phyloP scores from a whole-genome alignment of 1,139 yeast species.

The Diutina pseudorugosa region DNA sequence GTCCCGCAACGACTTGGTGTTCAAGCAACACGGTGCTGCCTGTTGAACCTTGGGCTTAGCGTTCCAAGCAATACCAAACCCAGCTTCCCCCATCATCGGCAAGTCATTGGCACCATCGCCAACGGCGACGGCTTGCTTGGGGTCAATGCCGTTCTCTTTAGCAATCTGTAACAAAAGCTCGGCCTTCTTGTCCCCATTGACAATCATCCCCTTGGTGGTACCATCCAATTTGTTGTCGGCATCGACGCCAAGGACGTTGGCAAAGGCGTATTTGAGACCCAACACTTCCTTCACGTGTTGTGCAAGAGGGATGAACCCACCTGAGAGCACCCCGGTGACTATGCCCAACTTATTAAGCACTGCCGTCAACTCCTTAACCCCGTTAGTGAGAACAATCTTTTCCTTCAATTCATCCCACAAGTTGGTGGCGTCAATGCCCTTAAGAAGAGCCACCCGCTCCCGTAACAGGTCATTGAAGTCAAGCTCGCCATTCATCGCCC shows the following conservation, averaged over 20 bases:
- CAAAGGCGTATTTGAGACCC: slow-evolving; percentile 77
- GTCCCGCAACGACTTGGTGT: slow-evolving; percentile 57
- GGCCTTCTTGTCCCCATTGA: slow-evolving; percentile 80
- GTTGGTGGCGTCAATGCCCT: slow-evolving; percentile 62
- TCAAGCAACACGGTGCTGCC: slow-evolving; percentile 72
- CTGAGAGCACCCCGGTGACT: slow-evolving; percentile 79
- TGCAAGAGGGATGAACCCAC: slow-evolving; percentile 91
- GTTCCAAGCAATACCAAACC: slow-evolving; percentile 94
- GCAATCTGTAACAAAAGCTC: slow-evolving; percentile 61
- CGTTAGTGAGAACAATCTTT: slow-evolving; percentile 65
- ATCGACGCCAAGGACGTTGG: slow-evolving; percentile 46
- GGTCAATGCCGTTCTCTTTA: slow-evolving; percentile 41
- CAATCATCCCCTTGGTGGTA: slow-evolving; percentile 57
- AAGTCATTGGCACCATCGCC: slow-evolving; percentile 98
- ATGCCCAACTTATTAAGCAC: slow-evolving; percentile 53
- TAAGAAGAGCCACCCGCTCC: slow-evolving; percentile 62
- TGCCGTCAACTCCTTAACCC: slow-evolving; percentile 60
- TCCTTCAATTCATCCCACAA: slow-evolving; percentile 73
- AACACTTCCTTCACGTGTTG: slow-evolving; percentile 54
- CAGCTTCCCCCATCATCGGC: slow-evolving; percentile 85
- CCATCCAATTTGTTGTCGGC: slow-evolving; percentile 44
- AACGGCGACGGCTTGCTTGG: slow-evolving; percentile 61
- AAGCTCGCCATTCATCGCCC: slow-evolving; percentile 95
- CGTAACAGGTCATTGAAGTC: slow-evolving; percentile 78
- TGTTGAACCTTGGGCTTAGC: slow-evolving; percentile 88